A percentile compares a stretch with the other conserved stretches of the same genome.
Conservation (phyloP, 139 green algal species). For the Chlamydomonas incerta region DNA sequence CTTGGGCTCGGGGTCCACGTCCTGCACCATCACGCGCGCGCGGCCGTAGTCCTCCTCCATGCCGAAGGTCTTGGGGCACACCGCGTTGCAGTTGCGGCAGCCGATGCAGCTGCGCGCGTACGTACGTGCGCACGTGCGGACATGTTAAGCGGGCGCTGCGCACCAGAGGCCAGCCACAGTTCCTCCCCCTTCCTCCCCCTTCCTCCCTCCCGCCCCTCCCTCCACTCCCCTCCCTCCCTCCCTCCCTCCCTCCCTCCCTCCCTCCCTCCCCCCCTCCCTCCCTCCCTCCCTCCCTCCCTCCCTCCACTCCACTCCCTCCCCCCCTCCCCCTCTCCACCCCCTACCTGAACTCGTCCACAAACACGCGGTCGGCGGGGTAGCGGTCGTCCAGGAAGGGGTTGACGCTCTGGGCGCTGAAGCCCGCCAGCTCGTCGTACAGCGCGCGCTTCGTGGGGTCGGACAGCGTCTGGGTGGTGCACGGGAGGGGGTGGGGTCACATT, state of each 20-base stretch:
- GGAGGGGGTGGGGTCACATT: not conserved
- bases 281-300: no score
- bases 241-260: no score
- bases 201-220: no score
- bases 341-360: no score
- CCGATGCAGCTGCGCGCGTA: conserved; percentile 54
- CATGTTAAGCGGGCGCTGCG: no score
- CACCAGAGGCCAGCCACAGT: no score
- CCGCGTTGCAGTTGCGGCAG: conserved; percentile 55
- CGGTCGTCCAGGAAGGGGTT: conserved; percentile 67
- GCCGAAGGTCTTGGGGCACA: conserved; percentile 52
- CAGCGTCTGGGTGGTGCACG: conserved; percentile 58
- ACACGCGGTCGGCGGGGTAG: conserved; percentile 28
- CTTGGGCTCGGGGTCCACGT: conserved; percentile 48
- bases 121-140: not conserved
- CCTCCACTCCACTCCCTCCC: no score
- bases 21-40: conserved; percentile 63
- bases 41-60: conserved; percentile 65
- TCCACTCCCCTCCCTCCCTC: no score
- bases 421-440: conserved; percentile 66
- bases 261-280: no score
- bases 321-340: no score
- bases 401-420: conserved; percentile 51
- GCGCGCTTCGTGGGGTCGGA: conserved; percentile 53
- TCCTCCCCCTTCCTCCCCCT: no score